Evolutionary conservation across 345 rosid genomes (phyloP).

Genomic region (Streptanthus diversifolius): DNA sequence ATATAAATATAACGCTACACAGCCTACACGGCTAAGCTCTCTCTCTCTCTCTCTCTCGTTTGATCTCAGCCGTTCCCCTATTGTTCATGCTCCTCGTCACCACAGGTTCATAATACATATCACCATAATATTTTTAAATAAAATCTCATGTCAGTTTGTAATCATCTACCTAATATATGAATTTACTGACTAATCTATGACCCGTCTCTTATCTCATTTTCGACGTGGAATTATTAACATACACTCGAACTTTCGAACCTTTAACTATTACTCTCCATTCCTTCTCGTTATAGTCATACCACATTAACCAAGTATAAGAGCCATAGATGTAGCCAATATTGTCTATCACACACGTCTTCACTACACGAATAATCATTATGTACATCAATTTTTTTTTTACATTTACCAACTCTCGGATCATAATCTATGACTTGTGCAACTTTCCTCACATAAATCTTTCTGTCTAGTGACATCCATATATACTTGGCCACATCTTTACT

Average conservation of each 20-base stretch:
- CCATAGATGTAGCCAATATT: too few relatives aligned
- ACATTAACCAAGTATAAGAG: too few relatives aligned
- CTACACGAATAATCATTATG: too few relatives aligned
- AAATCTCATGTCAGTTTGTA: not conserved
- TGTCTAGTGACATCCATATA: not conserved
- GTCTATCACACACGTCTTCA: not conserved
- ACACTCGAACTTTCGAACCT: too few relatives aligned
- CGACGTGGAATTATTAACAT: too few relatives aligned
- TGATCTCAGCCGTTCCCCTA: not conserved
- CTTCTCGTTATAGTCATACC: too few relatives aligned
- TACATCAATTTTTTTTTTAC: too few relatives aligned
- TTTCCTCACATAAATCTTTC: not conserved
- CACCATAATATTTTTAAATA: not conserved
- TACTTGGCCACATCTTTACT: too few relatives aligned
- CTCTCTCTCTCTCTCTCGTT: slow-evolving; percentile 8
- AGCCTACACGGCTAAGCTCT: not conserved
- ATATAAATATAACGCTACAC: not conserved
- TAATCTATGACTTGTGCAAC: not conserved
- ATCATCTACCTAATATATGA: not conserved
- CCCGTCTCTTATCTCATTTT: not conserved
- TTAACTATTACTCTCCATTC: too few relatives aligned
- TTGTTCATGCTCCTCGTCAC: slow-evolving; percentile 17
- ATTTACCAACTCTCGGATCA: too few relatives aligned
- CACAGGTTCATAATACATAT: slow-evolving; percentile 17
- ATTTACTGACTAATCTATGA: not conserved